Evolutionary conservation across 495 filamentous ascomycete species (phyloP), one percentile per base, ranked within the genome.

Genomic region (Glutinoglossum americanum): DNA sequence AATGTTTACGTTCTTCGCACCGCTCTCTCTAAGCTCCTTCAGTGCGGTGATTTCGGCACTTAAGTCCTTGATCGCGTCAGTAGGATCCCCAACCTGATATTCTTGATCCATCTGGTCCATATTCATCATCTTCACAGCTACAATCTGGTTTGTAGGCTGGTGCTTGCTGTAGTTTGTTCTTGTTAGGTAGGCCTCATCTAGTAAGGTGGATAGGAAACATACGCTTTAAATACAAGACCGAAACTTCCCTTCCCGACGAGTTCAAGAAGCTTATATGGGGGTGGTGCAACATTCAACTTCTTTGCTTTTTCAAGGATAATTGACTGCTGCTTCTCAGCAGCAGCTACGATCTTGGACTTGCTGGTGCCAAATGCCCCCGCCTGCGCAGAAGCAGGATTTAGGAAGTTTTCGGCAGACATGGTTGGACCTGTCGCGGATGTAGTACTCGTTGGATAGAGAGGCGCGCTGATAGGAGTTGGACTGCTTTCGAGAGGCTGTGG

Each of bases 161-260:
- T 82, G 60, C 64, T 80, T 65, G n/a, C 67, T 69, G 47, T 19
- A 15, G 23, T 53, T n/a, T 17, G 25, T 19, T 28, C 32, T 17
- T 0, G 33, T 58, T 35, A 58, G 55, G 51, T 17, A 28, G 56
- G 23, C 23, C 25, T 57, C 25, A 47, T 48, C 21, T 5, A 59
- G 41, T n/a, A 27, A 8, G 11, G 9, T 21, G 15, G 51, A 13
- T n/a, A 37, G 33, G 8, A 27, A 60, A 66, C 68, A 61, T 66
- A 77, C 76, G 79, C 87, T 68, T 92, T 94, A 74, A 89, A 98
- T 9, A 98, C 92, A 37, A 89, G 81, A 19, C 92, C 93, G 70
- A 87, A 97, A 4, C 83, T 82, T n/a, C 92, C 92, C 68, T 96
- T 97, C 21, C 92, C 92, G 59, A 95, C 90, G 57, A 97, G 71